Base-by-base conservation (phyloP, 2,329 filamentous ascomycete species). In the Stachybotrys chlorohalonatus region DNA sequence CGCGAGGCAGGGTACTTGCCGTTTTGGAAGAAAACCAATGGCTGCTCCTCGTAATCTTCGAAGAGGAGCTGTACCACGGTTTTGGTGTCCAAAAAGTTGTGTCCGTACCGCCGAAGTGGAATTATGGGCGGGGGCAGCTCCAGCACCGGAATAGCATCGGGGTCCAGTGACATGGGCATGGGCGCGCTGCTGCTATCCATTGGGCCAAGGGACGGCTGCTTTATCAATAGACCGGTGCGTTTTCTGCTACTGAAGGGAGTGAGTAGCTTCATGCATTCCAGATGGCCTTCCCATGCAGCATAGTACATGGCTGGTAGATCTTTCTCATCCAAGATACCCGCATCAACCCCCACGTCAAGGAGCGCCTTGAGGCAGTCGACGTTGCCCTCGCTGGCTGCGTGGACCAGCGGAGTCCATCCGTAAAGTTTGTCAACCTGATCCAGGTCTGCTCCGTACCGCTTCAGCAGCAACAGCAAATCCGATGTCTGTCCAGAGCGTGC, bases 61-160 rank as follows among this genome's bases (percentile, higher is more conserved):
- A 99, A 97, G 62, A 82, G 90, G 59, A 99, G 87, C 64, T 96
- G 90, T 11, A 99, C 85, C 59, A 96, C 95, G 0, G 92, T 95
- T 74, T 97, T 99, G 32, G 90, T 96, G 66, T 99, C 94, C 42
- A 99, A 79, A 77, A 99, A 99, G 70, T 97, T 99, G 74, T 99
- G 94, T 15, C 94, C 94, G 64, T 99, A 99, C 63, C 94, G 83
- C 61, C 94, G 84, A 51, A 97, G 78, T 0, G 94, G 94, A 60
- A 99, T 96, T 60, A 99, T 97, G 0, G 94, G 94, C 17, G 94
- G 94, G 24, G 94, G 94, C 11, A 99, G 79, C 61, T 93, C 92
- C 36, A 99, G 84, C 59, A 91, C 84, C 2, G 94, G 94, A 54
- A 99, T 99, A 1, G 89, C 89, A 70, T 97, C 93, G 1, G 82